These are phyloP conservation scores for Neonectria neomacrospora DNA, from an alignment of 2,329 filamentous ascomycete species.

Conservation along the genomic window DNA sequence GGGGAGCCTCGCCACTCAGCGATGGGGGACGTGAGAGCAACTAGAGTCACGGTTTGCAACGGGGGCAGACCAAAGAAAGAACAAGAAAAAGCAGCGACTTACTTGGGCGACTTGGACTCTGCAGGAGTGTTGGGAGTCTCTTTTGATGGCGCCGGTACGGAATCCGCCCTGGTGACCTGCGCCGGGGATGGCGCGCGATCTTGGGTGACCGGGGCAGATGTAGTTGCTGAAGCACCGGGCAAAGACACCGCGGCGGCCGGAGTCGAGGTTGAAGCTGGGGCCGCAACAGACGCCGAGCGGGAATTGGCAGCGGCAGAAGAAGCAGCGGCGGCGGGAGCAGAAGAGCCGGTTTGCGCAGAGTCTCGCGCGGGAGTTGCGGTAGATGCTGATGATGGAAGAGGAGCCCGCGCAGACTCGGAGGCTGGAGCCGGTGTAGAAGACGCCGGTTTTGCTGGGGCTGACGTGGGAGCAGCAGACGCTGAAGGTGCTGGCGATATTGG, in stretches of 20 bases:
- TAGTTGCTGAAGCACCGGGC: slow-evolving; percentile 26
- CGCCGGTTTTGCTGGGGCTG: slow-evolving; percentile 32
- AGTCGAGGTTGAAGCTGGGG: slow-evolving; percentile 7
- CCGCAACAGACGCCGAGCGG: slow-evolving; percentile 15
- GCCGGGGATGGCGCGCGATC: slow-evolving; percentile 36
- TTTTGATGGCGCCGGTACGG: slow-evolving; percentile 10
- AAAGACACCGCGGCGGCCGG: slow-evolving; percentile 28
- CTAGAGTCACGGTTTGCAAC: slow-evolving; percentile 3
- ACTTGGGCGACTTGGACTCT: slow-evolving; percentile 23
- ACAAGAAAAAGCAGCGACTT: slow-evolving; percentile 12
- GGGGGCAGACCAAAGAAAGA: background rate
- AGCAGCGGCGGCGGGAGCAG: slow-evolving; percentile 15
- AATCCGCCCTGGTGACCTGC: slow-evolving; percentile 18
- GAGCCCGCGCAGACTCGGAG: slow-evolving; percentile 36
- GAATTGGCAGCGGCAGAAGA: slow-evolving; percentile 13
- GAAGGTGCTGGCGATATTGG: slow-evolving; percentile 44
- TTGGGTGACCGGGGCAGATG: slow-evolving; percentile 27
- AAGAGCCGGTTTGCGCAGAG: slow-evolving; percentile 20
- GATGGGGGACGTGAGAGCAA: slow-evolving; percentile 19
- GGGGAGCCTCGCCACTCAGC: slow-evolving; percentile 39
- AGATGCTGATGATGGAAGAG: slow-evolving; percentile 26
- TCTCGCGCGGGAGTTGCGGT: slow-evolving; percentile 30
- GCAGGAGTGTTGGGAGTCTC: slow-evolving; percentile 11
- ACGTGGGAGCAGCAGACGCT: slow-evolving; percentile 35
- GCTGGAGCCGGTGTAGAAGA: slow-evolving; percentile 38